Percentiles rank a stretch among this genome's conserved stretches.
These are phyloP conservation scores for Aspergillus olivimuriae DNA, from an alignment of 495 filamentous ascomycete genomes.

Conservation along the genomic window DNA sequence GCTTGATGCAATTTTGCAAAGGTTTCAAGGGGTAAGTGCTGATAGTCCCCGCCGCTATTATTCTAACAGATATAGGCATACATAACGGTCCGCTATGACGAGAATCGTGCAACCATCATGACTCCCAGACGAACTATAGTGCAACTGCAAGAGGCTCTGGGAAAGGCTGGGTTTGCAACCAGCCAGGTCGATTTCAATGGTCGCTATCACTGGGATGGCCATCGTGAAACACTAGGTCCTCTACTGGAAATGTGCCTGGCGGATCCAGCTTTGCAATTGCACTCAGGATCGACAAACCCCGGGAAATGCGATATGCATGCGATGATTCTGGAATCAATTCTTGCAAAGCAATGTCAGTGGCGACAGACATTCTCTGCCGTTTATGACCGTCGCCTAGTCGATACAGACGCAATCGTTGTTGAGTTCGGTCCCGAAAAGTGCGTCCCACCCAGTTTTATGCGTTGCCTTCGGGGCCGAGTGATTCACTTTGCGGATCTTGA, in stretches of 20 bases:
- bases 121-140: slow-evolving; percentile 3
- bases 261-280: slow-evolving; percentile 24
- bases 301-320: slow-evolving; percentile 20
- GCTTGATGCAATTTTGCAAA: slow-evolving; percentile 1
- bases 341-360: slow-evolving; percentile 39
- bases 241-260: slow-evolving; percentile 9
- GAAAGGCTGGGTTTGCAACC: slow-evolving; percentile 27
- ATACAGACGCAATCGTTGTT: slow-evolving; percentile 18
- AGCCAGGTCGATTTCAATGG: slow-evolving; percentile 15
- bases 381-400: slow-evolving; percentile 8
- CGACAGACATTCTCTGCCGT: slow-evolving; percentile 22
- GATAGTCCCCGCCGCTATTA: slow-evolving; percentile 19
- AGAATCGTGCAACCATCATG: slow-evolving; percentile 18
- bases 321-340: slow-evolving; percentile 30
- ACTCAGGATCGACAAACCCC: slow-evolving; percentile 30
- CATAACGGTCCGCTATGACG: slow-evolving; percentile 15
- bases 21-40: slow-evolving; percentile 11
- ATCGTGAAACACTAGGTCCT: slow-evolving; percentile 4
- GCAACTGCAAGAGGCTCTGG: slow-evolving; percentile 20
- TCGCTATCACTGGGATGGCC: slow-evolving; percentile 14
- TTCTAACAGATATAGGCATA: slow-evolving; percentile 12
- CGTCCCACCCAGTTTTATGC: slow-evolving; percentile 31
- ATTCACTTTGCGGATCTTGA: slow-evolving; percentile 15
- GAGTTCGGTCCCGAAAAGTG: slow-evolving; percentile 39
- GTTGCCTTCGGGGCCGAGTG: slow-evolving; percentile 17